phyloP scores from a whole-genome alignment of 2,329 filamentous ascomycete genomes.

The Acrocalymma vagum region DNA sequence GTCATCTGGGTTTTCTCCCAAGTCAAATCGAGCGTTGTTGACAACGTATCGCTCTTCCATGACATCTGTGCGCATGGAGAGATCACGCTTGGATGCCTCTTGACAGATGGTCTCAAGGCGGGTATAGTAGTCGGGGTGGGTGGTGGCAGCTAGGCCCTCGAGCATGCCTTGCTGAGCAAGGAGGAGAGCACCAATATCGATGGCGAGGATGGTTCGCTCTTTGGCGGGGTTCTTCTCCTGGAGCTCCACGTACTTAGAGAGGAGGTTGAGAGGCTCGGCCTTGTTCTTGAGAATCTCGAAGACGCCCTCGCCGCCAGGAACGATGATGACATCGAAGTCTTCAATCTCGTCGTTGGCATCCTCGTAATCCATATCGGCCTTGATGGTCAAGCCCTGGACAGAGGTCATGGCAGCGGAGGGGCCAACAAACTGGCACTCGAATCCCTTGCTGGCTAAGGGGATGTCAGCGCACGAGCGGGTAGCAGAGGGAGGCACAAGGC shows the following conservation, averaged over 20 bases:
- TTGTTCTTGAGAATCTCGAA: constrained; percentile 72
- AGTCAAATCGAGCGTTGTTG: constrained; percentile 88
- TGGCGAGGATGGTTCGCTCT: constrained; percentile 81
- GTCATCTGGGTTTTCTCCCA: constrained; percentile 79
- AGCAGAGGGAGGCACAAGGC: not conserved
- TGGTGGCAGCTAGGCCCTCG: constrained; percentile 80
- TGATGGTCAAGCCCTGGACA: constrained; percentile 72
- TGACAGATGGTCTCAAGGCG: constrained; percentile 84
- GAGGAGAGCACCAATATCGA: constrained; percentile 82
- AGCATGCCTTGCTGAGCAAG: constrained; percentile 80
- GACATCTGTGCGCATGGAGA: constrained; percentile 81
- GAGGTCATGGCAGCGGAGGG: constrained; percentile 58
- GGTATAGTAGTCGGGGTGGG: constrained; percentile 81
- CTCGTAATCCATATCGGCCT: constrained; percentile 79
- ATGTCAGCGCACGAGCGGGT: constrained; percentile 28
- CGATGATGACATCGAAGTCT: constrained; percentile 81
- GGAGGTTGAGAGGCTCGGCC: constrained; percentile 67
- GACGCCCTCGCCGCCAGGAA: constrained; percentile 74
- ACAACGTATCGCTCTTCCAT: constrained; percentile 88
- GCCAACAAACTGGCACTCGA: constrained; percentile 62
- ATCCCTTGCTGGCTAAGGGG: constrained; percentile 59
- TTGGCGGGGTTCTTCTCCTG: constrained; percentile 81
- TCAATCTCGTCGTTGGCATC: constrained; percentile 77
- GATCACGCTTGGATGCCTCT: constrained; percentile 73
- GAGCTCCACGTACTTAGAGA: constrained; percentile 79